Evolutionary conservation across 768 basidiomycete genomes (phyloP).

Genomic region (Flagelloscypha sp.): DNA sequence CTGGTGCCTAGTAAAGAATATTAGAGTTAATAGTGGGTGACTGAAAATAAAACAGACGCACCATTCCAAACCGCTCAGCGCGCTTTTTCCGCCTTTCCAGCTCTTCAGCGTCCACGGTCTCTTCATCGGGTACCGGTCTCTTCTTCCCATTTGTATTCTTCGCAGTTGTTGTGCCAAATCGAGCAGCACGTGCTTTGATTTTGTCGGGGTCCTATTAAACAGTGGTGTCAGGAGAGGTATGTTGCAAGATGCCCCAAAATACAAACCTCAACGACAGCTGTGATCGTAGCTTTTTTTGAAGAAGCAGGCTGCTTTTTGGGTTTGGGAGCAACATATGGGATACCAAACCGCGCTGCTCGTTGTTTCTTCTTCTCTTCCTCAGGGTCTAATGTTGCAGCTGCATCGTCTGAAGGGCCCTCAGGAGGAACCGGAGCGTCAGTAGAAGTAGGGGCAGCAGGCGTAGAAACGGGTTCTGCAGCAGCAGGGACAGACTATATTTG

Average conservation of each 20-base stretch:
- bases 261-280: conserved; percentile 18
- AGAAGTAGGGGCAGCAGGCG: conserved; percentile 1
- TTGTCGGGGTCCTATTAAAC: conserved; percentile 37
- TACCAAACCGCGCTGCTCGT: conserved; percentile 65
- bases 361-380: conserved; percentile 51
- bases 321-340: conserved; percentile 42
- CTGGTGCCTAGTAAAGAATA: no score
- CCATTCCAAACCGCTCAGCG: conserved; percentile 53
- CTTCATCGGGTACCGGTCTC: conserved; percentile 26
- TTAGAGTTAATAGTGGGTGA: no score
- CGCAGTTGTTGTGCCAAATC: conserved; percentile 36
- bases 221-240: neutral
- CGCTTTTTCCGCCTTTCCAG: conserved; percentile 49
- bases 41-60: no score
- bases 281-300: conserved; percentile 11
- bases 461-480: conserved; percentile 7
- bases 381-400: conserved; percentile 24
- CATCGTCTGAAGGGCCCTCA: conserved; percentile 1
- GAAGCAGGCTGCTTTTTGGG: conserved; percentile 18
- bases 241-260: conserved; percentile 6
- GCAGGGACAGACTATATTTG: conserved; percentile 6
- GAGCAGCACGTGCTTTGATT: conserved; percentile 43
- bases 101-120: conserved; percentile 50
- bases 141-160: conserved; percentile 17
- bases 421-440: conserved; percentile 8